A percentile compares a stretch with the other conserved stretches of the same genome.
Evolutionary conservation across 192 early-diverging fungal species (phyloP).

Genomic region (Jimgerdemannia flammicorona): DNA sequence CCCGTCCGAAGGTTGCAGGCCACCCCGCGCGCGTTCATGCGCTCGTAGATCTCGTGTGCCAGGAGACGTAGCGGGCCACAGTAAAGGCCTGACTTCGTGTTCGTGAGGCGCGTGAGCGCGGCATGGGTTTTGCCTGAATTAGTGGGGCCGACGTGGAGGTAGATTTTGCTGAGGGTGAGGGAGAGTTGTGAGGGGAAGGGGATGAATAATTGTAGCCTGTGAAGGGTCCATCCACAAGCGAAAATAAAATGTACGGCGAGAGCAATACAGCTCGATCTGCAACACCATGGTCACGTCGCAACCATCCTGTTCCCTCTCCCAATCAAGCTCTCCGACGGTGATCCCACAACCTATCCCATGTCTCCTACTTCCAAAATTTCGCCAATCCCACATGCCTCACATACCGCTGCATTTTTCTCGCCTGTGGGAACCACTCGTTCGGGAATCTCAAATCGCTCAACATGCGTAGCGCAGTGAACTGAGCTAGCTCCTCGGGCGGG

Average conservation of each 20-base stretch:
- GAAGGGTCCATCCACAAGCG: not conserved
- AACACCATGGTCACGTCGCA: not conserved
- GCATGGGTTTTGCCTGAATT: constrained; percentile 96
- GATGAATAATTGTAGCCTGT: not conserved
- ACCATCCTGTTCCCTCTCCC: not conserved
- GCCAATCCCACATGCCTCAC: not conserved
- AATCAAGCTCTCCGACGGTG: not conserved
- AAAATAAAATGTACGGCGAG: not conserved
- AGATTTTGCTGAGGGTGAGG: constrained; percentile 57
- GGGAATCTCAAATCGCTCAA: constrained; percentile 77
- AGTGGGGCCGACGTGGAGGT: constrained; percentile 95
- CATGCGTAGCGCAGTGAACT: constrained; percentile 47
- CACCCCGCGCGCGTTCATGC: constrained; percentile 73
- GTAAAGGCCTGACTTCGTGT: constrained; percentile 67
- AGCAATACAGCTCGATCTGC: not conserved
- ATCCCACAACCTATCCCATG: too few species aligned
- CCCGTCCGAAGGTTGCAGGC: constrained; percentile 87
- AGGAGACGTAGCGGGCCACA: constrained; percentile 89
- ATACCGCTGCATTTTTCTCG: constrained; percentile 72
- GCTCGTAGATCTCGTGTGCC: constrained; percentile 88
- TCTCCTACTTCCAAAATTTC: not conserved
- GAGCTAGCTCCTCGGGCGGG: constrained; percentile 32
- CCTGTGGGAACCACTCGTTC: constrained; percentile 71
- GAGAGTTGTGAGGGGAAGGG: not conserved
- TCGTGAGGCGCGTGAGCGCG: constrained; percentile 72